Conservation (phyloP, 2,329 filamentous ascomycete genomes). For the Aspergillus felis region DNA sequence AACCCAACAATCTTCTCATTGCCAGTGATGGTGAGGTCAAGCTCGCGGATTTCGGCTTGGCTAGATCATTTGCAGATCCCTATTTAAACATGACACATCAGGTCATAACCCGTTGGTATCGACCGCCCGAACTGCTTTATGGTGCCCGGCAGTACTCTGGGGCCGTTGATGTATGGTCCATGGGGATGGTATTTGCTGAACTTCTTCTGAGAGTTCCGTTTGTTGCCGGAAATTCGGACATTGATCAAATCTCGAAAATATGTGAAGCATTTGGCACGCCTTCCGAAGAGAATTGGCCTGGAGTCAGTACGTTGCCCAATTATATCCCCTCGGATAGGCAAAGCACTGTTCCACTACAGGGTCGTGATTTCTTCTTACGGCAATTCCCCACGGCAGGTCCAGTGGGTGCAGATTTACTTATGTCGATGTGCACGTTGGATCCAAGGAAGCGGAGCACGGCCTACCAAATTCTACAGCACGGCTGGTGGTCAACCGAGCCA, state of each 20-base stretch:
- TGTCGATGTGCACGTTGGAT: slow-evolving; percentile 79
- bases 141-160: slow-evolving; percentile 85
- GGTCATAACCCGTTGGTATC: slow-evolving; percentile 96
- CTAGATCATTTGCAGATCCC: slow-evolving; percentile 83
- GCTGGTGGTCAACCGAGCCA: slow-evolving; percentile 82
- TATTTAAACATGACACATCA: slow-evolving; percentile 85
- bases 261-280: slow-evolving; percentile 84
- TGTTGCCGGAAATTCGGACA: slow-evolving; percentile 76
- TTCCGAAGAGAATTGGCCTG: slow-evolving; percentile 92
- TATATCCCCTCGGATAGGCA: slow-evolving; percentile 67
- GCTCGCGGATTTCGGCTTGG: slow-evolving; percentile 95
- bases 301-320: slow-evolving; percentile 72
- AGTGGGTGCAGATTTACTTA: slow-evolving; percentile 81
- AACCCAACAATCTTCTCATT: slow-evolving; percentile 96
- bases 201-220: slow-evolving; percentile 79
- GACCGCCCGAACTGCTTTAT: slow-evolving; percentile 89
- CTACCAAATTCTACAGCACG: slow-evolving; percentile 70
- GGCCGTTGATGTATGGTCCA: slow-evolving; percentile 90
- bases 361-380: slow-evolving; percentile 67
- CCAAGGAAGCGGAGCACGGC: slow-evolving; percentile 81
- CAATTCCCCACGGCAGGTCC: slow-evolving; percentile 77
- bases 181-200: slow-evolving; percentile 90
- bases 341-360: slow-evolving; percentile 55
- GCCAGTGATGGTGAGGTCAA: slow-evolving; percentile 91
- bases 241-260: slow-evolving; percentile 82